Evolutionary conservation across 495 filamentous ascomycete species (phyloP).

Genomic region (Aspergillus biplanus): DNA sequence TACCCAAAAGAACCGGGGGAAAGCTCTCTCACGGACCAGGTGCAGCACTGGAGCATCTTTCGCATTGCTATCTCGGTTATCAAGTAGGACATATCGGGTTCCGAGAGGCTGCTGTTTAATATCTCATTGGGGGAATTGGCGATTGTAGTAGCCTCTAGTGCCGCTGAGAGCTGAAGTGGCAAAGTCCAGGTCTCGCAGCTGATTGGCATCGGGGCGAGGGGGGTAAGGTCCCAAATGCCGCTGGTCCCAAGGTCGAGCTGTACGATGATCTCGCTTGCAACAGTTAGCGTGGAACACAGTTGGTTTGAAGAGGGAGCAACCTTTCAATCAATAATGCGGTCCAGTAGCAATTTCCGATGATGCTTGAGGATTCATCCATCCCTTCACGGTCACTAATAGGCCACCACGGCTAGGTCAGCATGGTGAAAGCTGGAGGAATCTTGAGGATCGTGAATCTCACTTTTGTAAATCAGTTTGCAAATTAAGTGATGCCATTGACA

Average conservation of each 20-base stretch:
- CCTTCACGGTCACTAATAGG: background rate
- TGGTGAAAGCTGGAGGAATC: background rate
- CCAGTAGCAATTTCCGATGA: conserved; percentile 5
- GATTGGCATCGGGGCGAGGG: background rate
- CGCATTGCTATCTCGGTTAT: conserved; percentile 19
- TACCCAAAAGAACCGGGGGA: background rate
- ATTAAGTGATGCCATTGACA: conserved; percentile 10
- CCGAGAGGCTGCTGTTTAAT: background rate
- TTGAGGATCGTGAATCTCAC: background rate
- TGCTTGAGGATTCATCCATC: background rate
- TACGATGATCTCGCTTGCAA: background rate
- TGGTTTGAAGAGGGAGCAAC: background rate
- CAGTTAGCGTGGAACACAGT: background rate
- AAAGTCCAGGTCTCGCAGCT: conserved; percentile 1
- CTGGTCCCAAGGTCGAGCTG: conserved; percentile 2
- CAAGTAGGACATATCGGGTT: conserved; percentile 11
- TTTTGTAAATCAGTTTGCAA: conserved; percentile 6
- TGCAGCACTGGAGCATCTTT: conserved; percentile 17
- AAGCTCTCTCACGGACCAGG: background rate
- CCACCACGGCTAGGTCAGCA: background rate
- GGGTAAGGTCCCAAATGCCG: conserved; percentile 1
- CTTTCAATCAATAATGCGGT: conserved; percentile 2
- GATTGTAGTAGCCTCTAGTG: background rate
- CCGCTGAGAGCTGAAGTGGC: background rate
- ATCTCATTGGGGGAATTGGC: background rate